A percentile compares a stretch with the other conserved stretches of the same genome.
Conservation (phyloP, 345 rosid species). For the Corchorus capsularis region DNA sequence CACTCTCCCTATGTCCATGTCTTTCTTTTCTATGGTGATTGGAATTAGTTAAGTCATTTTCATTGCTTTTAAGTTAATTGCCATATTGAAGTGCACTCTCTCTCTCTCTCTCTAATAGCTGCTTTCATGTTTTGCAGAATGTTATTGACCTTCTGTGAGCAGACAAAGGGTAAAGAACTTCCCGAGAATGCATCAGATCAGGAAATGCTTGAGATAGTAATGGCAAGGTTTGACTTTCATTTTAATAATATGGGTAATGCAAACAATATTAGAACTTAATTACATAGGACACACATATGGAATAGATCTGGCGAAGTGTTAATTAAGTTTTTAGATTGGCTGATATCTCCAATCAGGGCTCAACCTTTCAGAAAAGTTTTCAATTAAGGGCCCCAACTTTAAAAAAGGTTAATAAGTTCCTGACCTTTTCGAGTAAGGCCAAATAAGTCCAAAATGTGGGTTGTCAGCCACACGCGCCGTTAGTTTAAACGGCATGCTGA, state of each 20-base stretch:
- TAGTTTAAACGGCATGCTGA: no score
- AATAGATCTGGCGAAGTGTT: neutral
- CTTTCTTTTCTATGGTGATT: conserved; percentile 8
- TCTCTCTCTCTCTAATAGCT: neutral
- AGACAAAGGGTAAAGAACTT: conserved; percentile 66
- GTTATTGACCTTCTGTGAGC: conserved; percentile 86
- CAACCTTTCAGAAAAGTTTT: no score
- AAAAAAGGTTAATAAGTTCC: no score
- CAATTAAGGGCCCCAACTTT: no score
- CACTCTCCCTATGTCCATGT: neutral
- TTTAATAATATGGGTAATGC: conserved; percentile 7
- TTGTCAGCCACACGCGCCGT: no score
- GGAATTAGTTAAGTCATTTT: neutral
- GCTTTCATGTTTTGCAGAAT: conserved; percentile 58
- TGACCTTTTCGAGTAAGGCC: no score
- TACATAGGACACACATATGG: neutral
- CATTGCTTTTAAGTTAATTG: neutral
- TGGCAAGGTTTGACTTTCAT: conserved; percentile 59
- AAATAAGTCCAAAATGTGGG: no score
- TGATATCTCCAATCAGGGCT: no score
- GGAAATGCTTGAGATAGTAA: conserved; percentile 89
- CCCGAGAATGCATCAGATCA: conserved; percentile 85
- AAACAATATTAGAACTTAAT: neutral
- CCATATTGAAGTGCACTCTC: neutral
- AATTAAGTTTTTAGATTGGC: no score